phyloP scores from a whole-genome alignment of 2,329 filamentous ascomycete genomes.

The Uncinocarpus reesii region DNA sequence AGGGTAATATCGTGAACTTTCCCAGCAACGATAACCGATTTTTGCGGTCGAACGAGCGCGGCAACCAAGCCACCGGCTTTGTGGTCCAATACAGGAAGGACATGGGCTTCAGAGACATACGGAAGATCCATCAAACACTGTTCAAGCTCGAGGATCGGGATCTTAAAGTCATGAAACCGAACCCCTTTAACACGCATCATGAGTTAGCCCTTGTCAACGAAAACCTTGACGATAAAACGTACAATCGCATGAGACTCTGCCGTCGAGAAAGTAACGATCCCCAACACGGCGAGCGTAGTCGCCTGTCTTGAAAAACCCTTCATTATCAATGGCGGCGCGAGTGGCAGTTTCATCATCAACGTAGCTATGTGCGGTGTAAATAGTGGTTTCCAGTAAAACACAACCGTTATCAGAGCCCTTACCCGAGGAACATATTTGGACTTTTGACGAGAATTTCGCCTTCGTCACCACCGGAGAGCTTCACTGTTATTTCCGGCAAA shows the following conservation, averaged over 20 bases:
- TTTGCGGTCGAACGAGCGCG: slow-evolving; percentile 10
- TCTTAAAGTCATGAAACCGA: slow-evolving; percentile 11
- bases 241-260: slow-evolving; percentile 18
- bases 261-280: slow-evolving; percentile 17
- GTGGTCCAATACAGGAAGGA: slow-evolving; percentile 14
- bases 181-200: slow-evolving; percentile 2
- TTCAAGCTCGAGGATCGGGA: slow-evolving; percentile 17
- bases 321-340: slow-evolving; percentile 11
- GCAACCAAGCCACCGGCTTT: slow-evolving; percentile 7
- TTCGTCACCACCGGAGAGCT: slow-evolving; percentile 11
- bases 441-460: slow-evolving; percentile 15
- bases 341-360: slow-evolving; percentile 12
- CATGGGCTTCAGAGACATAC: slow-evolving; percentile 17
- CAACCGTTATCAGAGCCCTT: background rate
- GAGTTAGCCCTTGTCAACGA: background rate
- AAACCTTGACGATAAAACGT: slow-evolving; percentile 1
- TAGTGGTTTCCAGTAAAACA: background rate
- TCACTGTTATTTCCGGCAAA: slow-evolving; percentile 1
- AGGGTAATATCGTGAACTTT: slow-evolving; percentile 7
- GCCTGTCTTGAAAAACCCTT: slow-evolving; percentile 20
- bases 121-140: slow-evolving; percentile 14
- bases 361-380: slow-evolving; percentile 10
- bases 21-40: background rate
- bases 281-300: slow-evolving; percentile 15
- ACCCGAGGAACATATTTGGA: slow-evolving; percentile 7